Percentiles rank a stretch among this genome's conserved stretches.
Evolutionary conservation across 805 yeast genomes (phyloP).

Genomic region (Zygoascus biomembranicola): DNA sequence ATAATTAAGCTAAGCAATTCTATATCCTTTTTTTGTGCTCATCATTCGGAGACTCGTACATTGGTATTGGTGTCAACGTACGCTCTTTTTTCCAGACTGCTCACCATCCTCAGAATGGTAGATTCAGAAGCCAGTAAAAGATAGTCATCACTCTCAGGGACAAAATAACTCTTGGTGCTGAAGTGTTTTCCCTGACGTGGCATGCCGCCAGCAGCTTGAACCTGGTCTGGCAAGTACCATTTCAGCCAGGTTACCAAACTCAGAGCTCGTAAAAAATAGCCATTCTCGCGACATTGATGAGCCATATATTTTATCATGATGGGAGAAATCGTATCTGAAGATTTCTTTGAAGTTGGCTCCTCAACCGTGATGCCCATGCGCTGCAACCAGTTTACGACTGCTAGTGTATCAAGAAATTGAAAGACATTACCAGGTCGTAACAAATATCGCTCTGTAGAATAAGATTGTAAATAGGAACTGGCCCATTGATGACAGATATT

Average conservation of each 20-base stretch:
- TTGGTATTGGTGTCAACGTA: no score
- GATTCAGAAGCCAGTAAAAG: neutral
- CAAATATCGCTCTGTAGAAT: neutral
- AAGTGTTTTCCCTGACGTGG: neutral
- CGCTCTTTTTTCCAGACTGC: neutral
- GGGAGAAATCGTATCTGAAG: neutral
- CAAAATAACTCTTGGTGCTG: neutral
- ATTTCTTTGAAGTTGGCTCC: neutral
- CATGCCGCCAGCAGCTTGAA: neutral
- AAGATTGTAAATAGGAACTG: neutral
- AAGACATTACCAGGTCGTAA: neutral
- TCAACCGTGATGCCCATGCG: neutral
- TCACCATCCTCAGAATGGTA: neutral
- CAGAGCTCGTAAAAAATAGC: neutral
- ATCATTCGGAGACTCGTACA: no score
- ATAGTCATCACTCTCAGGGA: neutral
- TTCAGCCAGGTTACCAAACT: neutral
- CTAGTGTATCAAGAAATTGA: neutral
- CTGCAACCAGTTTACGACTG: neutral
- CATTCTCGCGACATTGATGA: neutral
- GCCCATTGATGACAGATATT: neutral
- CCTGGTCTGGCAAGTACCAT: neutral
- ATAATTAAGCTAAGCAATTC: no score
- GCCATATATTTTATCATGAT: neutral
- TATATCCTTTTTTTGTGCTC: no score